phyloP scores from a whole-genome alignment of 2,329 filamentous ascomycete species.

The Pyrenochaeta sp. region DNA sequence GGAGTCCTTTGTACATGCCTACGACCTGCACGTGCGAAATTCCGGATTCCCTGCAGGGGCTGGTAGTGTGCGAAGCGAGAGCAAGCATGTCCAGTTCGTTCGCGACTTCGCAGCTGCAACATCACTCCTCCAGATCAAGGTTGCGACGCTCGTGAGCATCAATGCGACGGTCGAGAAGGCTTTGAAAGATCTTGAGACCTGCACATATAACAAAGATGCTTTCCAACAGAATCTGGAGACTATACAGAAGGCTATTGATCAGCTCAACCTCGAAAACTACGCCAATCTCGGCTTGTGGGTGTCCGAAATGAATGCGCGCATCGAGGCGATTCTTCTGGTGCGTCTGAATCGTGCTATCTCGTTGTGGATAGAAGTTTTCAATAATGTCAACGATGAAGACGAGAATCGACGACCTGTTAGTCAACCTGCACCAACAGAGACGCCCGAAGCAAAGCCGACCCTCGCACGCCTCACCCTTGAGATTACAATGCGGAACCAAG shows the following conservation, averaged over 20 bases:
- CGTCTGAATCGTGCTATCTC: constrained; percentile 85
- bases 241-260: constrained; percentile 92
- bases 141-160: constrained; percentile 77
- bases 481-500: constrained; percentile 96
- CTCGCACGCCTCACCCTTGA: constrained; percentile 84
- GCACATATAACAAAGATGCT: constrained; percentile 79
- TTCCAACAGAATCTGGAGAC: constrained; percentile 83
- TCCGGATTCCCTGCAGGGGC: constrained; percentile 65
- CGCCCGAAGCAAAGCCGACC: constrained; percentile 59
- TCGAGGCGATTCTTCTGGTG: constrained; percentile 80
- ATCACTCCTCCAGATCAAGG: constrained; percentile 88
- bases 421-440: constrained; percentile 56
- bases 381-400: constrained; percentile 53
- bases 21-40: constrained; percentile 84
- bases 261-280: constrained; percentile 95
- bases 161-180: constrained; percentile 84
- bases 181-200: constrained; percentile 81
- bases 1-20: constrained; percentile 98
- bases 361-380: constrained; percentile 87
- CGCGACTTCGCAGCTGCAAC: constrained; percentile 90
- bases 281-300: constrained; percentile 95
- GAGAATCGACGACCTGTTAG: constrained; percentile 37
- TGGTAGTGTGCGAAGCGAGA: constrained; percentile 71
- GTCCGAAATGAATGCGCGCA: constrained; percentile 81
- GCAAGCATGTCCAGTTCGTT: constrained; percentile 96